These are phyloP conservation scores for Kodamaea sagamina DNA, from an alignment of 805 yeast genomes.

Conservation along the genomic window DNA sequence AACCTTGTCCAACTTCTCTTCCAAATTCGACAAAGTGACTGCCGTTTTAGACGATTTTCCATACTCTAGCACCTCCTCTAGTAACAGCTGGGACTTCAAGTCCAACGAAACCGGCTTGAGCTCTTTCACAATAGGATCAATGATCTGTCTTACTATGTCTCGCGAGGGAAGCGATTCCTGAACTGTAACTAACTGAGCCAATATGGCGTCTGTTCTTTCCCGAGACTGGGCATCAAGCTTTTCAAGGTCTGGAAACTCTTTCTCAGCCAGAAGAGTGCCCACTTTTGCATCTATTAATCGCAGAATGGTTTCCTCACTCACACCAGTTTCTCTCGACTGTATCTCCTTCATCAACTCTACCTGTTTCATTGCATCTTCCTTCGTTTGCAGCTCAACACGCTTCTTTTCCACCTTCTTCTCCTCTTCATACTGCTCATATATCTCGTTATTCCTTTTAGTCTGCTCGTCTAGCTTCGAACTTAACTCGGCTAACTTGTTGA, in stretches of 20 bases:
- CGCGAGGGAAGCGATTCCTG: slow-evolving; percentile 6
- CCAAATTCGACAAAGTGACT: slow-evolving; percentile 6
- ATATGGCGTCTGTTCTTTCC: too few species aligned
- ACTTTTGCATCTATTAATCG: background rate
- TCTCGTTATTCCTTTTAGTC: background rate
- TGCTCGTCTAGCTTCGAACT: slow-evolving; percentile 9
- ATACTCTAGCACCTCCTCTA: slow-evolving; percentile 19
- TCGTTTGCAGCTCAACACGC: background rate
- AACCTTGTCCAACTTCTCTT: slow-evolving; percentile 3
- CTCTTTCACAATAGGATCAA: slow-evolving; percentile 31
- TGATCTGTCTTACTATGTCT: slow-evolving; percentile 19
- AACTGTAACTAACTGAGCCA: too few species aligned
- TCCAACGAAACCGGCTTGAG: slow-evolving; percentile 28
- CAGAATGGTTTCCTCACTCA: background rate
- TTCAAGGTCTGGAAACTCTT: background rate
- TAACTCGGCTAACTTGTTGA: slow-evolving; percentile 21
- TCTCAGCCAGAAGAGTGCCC: background rate
- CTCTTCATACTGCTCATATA: slow-evolving; percentile 2
- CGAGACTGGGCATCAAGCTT: too few species aligned
- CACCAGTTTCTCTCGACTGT: background rate
- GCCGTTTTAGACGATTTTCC: slow-evolving; percentile 5
- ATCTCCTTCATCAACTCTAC: background rate
- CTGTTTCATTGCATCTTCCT: background rate
- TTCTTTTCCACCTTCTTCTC: slow-evolving; percentile 1
- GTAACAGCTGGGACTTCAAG: slow-evolving; percentile 17